Base-by-base conservation (phyloP, 768 basidiomycete species). In the Hirschioporus abietinus region DNA sequence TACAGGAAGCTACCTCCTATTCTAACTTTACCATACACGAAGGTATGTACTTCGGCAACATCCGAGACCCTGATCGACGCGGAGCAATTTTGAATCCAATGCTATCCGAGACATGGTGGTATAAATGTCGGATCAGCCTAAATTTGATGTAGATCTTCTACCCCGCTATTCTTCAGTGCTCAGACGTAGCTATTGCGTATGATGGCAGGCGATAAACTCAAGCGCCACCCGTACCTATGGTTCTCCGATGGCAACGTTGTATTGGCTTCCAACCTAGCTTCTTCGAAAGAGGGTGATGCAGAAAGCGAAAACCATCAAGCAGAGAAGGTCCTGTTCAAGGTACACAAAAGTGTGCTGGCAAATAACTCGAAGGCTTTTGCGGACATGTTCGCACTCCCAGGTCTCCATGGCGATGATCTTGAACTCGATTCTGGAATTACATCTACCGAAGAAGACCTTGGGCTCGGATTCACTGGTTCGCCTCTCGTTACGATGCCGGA, bases 341-440 rank as follows among this genome's bases (percentile, higher is more conserved):
- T 70, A 1, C 67, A 72, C 35, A 65, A 66, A 9, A 58, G 68
- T 20, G 60, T 72, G 15, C 67, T 72, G 17, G 35, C 71, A 1
- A 66, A 66, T 24, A 65, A 71, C 64, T 72, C 71, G 2, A 10
- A 58, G 6, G 67, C 70, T 1, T 69, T 71, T 63, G 63, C 24
- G 35, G 67, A 68, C 27, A 27, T 71, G 66, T 72, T 71, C 61
- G 61, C 58, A 26, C 23, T 66, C 0, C 60, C 60, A 12, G 42
- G 42, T 12, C 42, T 15, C 3, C 4, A 52, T 52, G 42, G 42
- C 20, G 42, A 52, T 20, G 12, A 3, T 15, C 3, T 52, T 52
- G 42, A 30, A 30, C 2, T 15, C 42, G 42, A 20, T 12, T 5
- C 12, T 52, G 42, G 12, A 2, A 2, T 15, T 20, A 3, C 42